These are phyloP conservation scores for Candida morakotiae DNA, from an alignment of 805 yeast species.

Conservation along the genomic window DNA sequence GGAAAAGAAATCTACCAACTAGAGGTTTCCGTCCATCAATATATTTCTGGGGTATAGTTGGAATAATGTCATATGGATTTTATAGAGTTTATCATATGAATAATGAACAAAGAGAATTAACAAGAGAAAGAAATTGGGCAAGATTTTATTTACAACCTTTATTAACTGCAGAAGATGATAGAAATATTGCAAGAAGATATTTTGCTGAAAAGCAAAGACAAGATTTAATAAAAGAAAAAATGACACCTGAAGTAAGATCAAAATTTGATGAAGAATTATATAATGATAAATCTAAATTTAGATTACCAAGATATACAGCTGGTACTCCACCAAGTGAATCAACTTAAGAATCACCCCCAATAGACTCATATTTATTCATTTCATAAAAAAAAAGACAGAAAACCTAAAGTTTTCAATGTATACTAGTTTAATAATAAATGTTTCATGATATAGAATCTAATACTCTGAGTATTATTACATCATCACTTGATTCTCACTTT, in stretches of 20 bases:
- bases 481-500: too few species aligned
- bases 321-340: conserved; percentile 17
- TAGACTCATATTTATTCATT: too few species aligned
- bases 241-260: conserved; percentile 35
- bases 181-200: conserved; percentile 71
- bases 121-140: conserved; percentile 75
- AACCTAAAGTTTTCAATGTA: background rate
- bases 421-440: background rate
- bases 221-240: conserved; percentile 42
- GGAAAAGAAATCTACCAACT: conserved; percentile 83
- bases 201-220: conserved; percentile 65
- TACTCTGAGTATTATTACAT: too few species aligned
- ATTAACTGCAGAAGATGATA: conserved; percentile 76
- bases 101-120: conserved; percentile 69
- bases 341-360: too few species aligned
- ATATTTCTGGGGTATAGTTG: conserved; percentile 62
- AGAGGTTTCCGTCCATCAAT: conserved; percentile 79
- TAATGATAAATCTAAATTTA: conserved; percentile 40
- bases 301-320: conserved; percentile 41
- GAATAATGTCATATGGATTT: conserved; percentile 68
- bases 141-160: conserved; percentile 69
- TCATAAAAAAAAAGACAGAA: background rate
- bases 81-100: conserved; percentile 62
- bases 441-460: background rate
- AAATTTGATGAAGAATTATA: conserved; percentile 41